phyloP scores from a whole-genome alignment of 2,329 filamentous ascomycete species.

The Fusarium poae region DNA sequence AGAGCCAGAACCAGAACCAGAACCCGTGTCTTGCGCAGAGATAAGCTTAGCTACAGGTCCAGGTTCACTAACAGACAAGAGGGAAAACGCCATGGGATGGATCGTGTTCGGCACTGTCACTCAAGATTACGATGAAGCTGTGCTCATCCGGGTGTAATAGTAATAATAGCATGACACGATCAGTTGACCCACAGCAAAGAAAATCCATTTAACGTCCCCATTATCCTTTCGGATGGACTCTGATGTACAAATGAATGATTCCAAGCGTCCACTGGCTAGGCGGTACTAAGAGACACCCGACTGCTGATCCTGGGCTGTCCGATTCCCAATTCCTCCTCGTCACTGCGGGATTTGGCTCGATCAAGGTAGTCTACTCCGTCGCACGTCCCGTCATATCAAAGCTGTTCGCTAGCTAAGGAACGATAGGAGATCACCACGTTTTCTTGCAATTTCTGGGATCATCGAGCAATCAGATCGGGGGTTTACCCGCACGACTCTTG shows the following conservation, averaged over 20 bases:
- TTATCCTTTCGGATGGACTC: neutral
- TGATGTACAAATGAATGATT: neutral
- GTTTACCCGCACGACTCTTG: constrained; percentile 17
- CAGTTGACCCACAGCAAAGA: constrained; percentile 18
- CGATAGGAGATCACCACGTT: constrained; percentile 29
- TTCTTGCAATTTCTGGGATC: constrained; percentile 25
- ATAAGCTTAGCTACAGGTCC: constrained; percentile 11
- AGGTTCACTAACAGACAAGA: neutral
- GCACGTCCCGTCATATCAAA: constrained; percentile 30
- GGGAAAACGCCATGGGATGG: constrained; percentile 6
- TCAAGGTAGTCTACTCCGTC: constrained; percentile 26
- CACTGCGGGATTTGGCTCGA: constrained; percentile 29
- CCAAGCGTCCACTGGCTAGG: neutral
- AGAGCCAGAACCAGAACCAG: no score
- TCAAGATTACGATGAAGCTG: constrained; percentile 11
- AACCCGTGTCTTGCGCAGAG: constrained; percentile 18
- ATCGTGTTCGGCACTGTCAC: constrained; percentile 24
- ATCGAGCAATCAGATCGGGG: constrained; percentile 14
- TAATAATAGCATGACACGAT: constrained; percentile 20
- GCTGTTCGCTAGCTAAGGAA: constrained; percentile 10
- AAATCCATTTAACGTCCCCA: constrained; percentile 3
- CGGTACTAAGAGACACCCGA: constrained; percentile 10
- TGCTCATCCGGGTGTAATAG: neutral
- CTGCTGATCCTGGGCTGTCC: constrained; percentile 22
- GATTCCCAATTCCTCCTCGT: constrained; percentile 22